Evolutionary conservation across 2,329 filamentous ascomycete species (phyloP), one percentile per base, ranked within the genome.

Genomic region (Botrytis byssoidea): DNA sequence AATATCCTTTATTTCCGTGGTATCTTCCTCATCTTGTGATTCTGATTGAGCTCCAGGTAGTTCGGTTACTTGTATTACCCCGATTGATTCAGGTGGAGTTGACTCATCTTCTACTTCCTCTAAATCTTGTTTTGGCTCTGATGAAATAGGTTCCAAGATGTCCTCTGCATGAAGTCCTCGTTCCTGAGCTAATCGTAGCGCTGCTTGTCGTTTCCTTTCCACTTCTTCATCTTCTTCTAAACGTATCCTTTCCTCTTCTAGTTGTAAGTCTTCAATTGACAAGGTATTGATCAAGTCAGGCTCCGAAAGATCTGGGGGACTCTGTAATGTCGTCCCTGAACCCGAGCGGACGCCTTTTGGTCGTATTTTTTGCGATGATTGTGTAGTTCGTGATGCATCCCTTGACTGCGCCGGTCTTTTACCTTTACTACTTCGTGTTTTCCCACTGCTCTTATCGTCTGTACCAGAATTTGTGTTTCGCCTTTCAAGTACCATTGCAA

Each of bases 401-500:
- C 88, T 84, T n/a, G 79, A 78, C 32, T 72, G 75, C 14, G 76
- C 74, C 18, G 78, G 85, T 61, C 85, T 83, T 79, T 90, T 90
- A 0, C 88, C 88, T 76, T 90, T 90, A 77, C 87, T 90, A 75
- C 86, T 88, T 74, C 83, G 83, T 35, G 88, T 90, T 76, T 88
- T 92, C 64, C 87, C 89, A 78, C 92, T 94, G 77, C 91, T 91
- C 64, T 88, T 87, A 79, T 94, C 92, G 73, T 96, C 94, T 25
- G 85, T 84, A 60, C 84, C 84, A 44, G 85, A 81, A 5, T 83
- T 84, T 1, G 87, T 89, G n/a, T 87, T 88, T 77, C 92, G 89
- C 70, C 92, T 89, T 74, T 94, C 91, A 75, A 98, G 86, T 4
- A 91, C 90, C 81, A 97, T 91, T 4, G 94, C 93, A 78, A 98